Evolutionary conservation across 2,329 filamentous ascomycete genomes (phyloP), one percentile per base, ranked within the genome.

Genomic region (Diplodia sapinea): DNA sequence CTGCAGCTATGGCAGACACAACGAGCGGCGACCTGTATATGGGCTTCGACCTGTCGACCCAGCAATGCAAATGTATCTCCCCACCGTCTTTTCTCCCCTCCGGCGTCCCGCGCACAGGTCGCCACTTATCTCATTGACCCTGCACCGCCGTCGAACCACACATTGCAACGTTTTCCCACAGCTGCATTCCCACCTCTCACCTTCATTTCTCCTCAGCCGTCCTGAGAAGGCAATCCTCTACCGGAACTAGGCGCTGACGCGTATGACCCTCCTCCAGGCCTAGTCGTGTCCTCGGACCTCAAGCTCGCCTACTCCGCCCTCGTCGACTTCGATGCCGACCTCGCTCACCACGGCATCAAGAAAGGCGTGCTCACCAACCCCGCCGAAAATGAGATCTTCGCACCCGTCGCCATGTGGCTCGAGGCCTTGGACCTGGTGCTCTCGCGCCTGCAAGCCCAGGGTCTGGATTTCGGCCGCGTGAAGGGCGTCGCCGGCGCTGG

Each of bases 31-130:
- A 91, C 20, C 83, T 96, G 69, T 97, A 96, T 77, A 85, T 97
- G 75, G 95, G 95, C 69, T 94, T 98, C 79, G 95, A 99, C 81
- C 89, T 98, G 69, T 97, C 94, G 52, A 98, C 95, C 68, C 95
- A 98, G 80, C 94, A 98, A 79, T 86, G 98, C 68, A 98, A 99
- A 86, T 94, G 92, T 88, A 79, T 71, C 75, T 65, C 62, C 70
- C 62, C 71, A 68, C 70, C 51, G 29, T 72, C 65, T 69, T 31
- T 12, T 26, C 47, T 26, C 40, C 5, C 29, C 26, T 52, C 61
- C 29, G 13, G 31, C 31, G 38, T 26, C 31, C 38, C 55, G 17
- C 36, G 20, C 55, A 20, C 47, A 29, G 55, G 4, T 2, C 65
- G 40, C 63, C 33, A 51, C 20, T n/a, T 23, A 11, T 17, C 33